A percentile compares a stretch with the other conserved stretches of the same genome.
Conservation (phyloP, 148 eudicot species). For the Beta vulgaris region DNA sequence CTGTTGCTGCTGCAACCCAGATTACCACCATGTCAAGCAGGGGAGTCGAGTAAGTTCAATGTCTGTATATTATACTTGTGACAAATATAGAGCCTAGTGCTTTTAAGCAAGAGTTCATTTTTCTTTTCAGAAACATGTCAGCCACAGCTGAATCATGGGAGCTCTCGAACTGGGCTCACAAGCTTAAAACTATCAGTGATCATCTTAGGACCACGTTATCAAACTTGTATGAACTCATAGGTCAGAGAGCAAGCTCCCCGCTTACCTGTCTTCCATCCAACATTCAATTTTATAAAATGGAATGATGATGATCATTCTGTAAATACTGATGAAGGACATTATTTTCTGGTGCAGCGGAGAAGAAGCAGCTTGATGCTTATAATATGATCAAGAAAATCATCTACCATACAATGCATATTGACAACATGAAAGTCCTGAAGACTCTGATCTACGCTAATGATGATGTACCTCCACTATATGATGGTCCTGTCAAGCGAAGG, state of each 20-base stretch:
- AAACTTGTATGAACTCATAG: constrained; percentile 37
- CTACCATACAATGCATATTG: constrained; percentile 47
- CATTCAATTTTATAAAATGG: neutral
- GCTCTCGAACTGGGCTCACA: constrained; percentile 56
- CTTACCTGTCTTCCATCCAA: neutral
- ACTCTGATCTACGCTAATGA: constrained; percentile 40
- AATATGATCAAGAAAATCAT: constrained; percentile 28
- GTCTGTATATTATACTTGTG: neutral
- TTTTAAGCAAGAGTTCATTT: no score
- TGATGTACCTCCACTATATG: constrained; percentile 46
- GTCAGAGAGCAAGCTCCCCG: constrained; percentile 18
- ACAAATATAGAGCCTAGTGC: no score
- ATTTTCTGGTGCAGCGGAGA: constrained; percentile 38
- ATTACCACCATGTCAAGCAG: constrained; percentile 35
- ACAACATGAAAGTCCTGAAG: constrained; percentile 61
- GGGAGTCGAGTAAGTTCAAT: constrained; percentile 20
- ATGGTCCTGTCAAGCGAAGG: constrained; percentile 46
- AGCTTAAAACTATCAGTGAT: constrained; percentile 44
- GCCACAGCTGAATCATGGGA: constrained; percentile 51
- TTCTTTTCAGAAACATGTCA: constrained; percentile 31
- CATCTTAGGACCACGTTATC: constrained; percentile 39
- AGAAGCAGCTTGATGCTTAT: constrained; percentile 39
- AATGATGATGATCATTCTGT: neutral
- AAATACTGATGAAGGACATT: neutral
- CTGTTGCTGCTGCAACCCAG: constrained; percentile 44